Evolutionary conservation across 257 asterid species (phyloP).

Genomic region (Cordia subcordata): DNA sequence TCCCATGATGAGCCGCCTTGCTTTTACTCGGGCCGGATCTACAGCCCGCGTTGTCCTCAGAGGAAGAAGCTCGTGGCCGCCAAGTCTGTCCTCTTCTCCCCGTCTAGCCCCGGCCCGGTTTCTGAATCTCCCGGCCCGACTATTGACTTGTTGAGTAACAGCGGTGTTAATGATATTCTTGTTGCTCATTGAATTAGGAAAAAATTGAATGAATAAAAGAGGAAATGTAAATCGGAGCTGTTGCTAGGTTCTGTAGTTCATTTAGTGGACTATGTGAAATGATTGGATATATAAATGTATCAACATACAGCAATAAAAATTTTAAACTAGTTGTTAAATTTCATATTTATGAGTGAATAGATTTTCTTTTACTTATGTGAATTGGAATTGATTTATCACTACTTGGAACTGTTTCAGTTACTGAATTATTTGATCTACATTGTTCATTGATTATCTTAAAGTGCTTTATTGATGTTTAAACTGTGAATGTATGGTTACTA

Average conservation of each 20-base stretch:
- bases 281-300: too few relatives aligned
- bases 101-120: constrained; percentile 6
- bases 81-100: constrained; percentile 7
- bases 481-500: too few relatives aligned
- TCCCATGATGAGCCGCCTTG: constrained; percentile 5
- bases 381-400: not conserved
- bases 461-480: too few relatives aligned
- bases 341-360: not conserved
- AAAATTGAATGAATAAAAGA: too few relatives aligned
- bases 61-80: constrained; percentile 27
- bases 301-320: too few relatives aligned
- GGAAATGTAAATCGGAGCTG: not conserved
- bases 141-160: constrained; percentile 9
- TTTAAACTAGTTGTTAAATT: not conserved
- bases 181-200: constrained; percentile 16
- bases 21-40: constrained; percentile 15
- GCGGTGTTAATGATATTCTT: constrained; percentile 11
- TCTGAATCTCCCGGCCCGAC: constrained; percentile 8
- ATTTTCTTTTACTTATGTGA: not conserved
- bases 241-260: not conserved
- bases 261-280: not conserved
- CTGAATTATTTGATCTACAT: not conserved
- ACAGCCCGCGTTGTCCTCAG: constrained; percentile 25
- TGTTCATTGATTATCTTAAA: not conserved
- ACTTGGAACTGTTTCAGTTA: not conserved